These are phyloP conservation scores for Pseudozyma pruni DNA, from an alignment of 1,284 basidiomycete genomes.

Conservation along the genomic window DNA sequence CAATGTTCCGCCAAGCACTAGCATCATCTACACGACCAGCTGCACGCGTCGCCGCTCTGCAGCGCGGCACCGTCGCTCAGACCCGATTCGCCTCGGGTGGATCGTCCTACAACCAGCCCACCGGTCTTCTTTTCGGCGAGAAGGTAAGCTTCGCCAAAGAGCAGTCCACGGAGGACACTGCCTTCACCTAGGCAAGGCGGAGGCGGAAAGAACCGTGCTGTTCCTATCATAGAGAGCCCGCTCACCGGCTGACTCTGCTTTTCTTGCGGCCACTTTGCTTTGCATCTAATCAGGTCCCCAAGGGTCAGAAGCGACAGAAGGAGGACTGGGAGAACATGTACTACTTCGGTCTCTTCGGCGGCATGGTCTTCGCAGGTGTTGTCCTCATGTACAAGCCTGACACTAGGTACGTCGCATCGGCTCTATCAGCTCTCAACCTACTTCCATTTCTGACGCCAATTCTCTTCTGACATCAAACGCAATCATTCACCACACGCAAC, in stretches of 20 bases:
- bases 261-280: no score
- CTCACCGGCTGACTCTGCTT: not conserved
- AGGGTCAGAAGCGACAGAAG: conserved; percentile 83
- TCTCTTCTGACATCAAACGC: not conserved
- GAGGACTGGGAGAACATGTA: conserved; percentile 78
- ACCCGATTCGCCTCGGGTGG: conserved; percentile 47
- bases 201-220: no score
- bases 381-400: conserved; percentile 94
- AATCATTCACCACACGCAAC: not conserved
- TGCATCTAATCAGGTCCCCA: conserved; percentile 69
- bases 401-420: conserved; percentile 80
- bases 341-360: conserved; percentile 78
- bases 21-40: conserved; percentile 31
- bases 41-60: conserved; percentile 17
- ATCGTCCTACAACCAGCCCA: conserved; percentile 63
- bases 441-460: not conserved
- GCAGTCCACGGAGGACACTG: no score
- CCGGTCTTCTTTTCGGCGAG: conserved; percentile 64
- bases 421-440: not conserved
- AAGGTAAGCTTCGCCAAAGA: conserved; percentile 61
- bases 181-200: not conserved
- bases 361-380: conserved; percentile 80
- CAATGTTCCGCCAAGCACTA: conserved; percentile 41
- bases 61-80: conserved; percentile 33
- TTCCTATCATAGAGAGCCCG: no score